Percentiles rank a stretch among this genome's conserved stretches.
Conservation (phyloP, 2,329 filamentous ascomycete genomes). For the Ascochyta fabae region DNA sequence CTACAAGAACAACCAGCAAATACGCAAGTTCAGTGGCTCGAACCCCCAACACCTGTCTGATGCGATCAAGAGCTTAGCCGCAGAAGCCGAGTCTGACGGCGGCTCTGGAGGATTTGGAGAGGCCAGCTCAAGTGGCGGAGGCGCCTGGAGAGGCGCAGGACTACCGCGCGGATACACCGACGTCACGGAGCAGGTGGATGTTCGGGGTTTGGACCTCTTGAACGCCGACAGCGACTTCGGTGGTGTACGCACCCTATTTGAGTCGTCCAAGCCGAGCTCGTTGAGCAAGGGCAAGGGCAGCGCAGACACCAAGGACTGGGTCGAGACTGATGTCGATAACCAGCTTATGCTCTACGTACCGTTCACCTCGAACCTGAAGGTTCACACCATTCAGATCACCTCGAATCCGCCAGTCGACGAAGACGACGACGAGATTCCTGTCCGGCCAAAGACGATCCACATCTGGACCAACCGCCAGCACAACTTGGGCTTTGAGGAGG, state of each 20-base stretch:
- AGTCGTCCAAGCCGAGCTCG: slow-evolving; percentile 68
- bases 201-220: slow-evolving; percentile 80
- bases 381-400: slow-evolving; percentile 87
- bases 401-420: slow-evolving; percentile 69
- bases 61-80: slow-evolving; percentile 73
- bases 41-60: slow-evolving; percentile 73
- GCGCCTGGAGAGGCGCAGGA: slow-evolving; percentile 74
- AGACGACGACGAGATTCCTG: slow-evolving; percentile 72
- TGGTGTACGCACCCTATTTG: slow-evolving; percentile 75
- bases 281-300: slow-evolving; percentile 58
- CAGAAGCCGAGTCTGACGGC: slow-evolving; percentile 63
- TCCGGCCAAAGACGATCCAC: slow-evolving; percentile 82
- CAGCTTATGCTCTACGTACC: slow-evolving; percentile 93
- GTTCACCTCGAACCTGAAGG: slow-evolving; percentile 85
- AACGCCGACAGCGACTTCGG: slow-evolving; percentile 84
- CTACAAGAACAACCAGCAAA: slow-evolving; percentile 70
- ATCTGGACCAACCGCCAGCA: slow-evolving; percentile 88
- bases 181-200: slow-evolving; percentile 81
- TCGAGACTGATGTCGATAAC: slow-evolving; percentile 96
- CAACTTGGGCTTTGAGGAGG: slow-evolving; percentile 93
- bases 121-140: slow-evolving; percentile 53
- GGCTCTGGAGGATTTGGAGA: slow-evolving; percentile 52
- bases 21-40: slow-evolving; percentile 75
- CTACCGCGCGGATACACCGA: slow-evolving; percentile 83
- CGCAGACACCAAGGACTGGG: slow-evolving; percentile 73